Base-by-base conservation (phyloP, 225 moss, liverwort and hornwort species). In the Physcomitrellopsis africana region DNA sequence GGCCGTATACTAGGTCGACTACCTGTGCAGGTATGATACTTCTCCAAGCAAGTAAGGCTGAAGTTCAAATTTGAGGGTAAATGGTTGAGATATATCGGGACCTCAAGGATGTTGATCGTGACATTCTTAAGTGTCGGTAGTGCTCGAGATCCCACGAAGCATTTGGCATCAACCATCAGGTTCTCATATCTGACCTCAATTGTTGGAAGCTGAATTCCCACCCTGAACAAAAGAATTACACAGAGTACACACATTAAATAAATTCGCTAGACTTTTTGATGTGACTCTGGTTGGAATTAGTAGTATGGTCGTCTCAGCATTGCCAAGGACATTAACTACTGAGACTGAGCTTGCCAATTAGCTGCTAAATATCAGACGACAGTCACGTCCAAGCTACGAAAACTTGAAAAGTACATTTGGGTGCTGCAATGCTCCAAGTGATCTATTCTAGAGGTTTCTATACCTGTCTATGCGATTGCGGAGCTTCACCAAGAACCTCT, bases 181-280 rank as follows among this genome's bases (percentile, higher is more conserved):
- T 87, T 78, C 66, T 87, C 76, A 57, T 84, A 92, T 13, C 92
- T 83, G 49, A 92, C 89, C 55, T 89, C 92, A 16, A 81, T 76
- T 8, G 83, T 84, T 0, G 89, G 92, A 2, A 85, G 68, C 67
- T 80, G 62, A 14, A 92, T 70, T 29, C 79, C 84, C 48, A 87
- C 92, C 61, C 79, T 82, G 74, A 60, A 45, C 23, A 41, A 11
- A 0, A 57, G 14, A 14, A 26, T 47, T 13, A 10, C 12, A 8
- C 7, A 26, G 9, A 7, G 7, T 37, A 51, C 6, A 10, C 4
- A 14, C 23, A 52, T 10, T 8, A 9, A 24, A 24, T 10, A 11
- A 60, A 29, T 32, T 15, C 60, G 20, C 29, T 1, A 49, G 3
- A 5, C 15, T 11, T 15, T 13, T 7, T 5, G 5, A 4, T 4